Evolutionary conservation across 768 basidiomycete species (phyloP).

Genomic region (Postia placenta): DNA sequence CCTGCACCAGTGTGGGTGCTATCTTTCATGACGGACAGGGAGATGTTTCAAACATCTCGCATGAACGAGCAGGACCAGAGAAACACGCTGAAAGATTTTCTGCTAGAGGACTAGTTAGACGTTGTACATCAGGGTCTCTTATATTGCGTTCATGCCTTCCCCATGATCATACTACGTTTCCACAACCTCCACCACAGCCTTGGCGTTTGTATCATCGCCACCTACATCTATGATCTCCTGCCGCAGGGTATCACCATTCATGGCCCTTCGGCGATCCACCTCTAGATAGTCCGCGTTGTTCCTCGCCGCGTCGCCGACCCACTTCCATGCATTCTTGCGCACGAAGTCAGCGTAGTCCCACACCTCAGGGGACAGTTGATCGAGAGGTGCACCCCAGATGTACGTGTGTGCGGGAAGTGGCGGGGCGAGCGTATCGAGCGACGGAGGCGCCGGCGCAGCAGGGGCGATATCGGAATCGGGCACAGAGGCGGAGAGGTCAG

Average conservation of each 20-base stretch:
- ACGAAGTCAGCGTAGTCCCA: conserved; percentile 89
- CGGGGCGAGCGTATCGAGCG: conserved; percentile 25
- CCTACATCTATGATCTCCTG: conserved; percentile 10
- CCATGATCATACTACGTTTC: not conserved
- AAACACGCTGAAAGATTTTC: not conserved
- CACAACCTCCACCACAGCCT: not conserved
- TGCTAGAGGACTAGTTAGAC: not conserved
- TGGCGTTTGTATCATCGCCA: not conserved
- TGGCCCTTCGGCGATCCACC: conserved; percentile 44
- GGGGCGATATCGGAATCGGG: conserved; percentile 24
- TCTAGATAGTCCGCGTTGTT: conserved; percentile 39
- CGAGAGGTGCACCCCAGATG: conserved; percentile 46
- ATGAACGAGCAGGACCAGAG: not conserved
- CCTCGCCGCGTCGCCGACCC: conserved; percentile 48
- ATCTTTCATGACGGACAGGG: not conserved
- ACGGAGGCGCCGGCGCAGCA: conserved; percentile 34
- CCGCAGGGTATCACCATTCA: conserved; percentile 28
- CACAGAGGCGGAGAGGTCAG: conserved; percentile 24
- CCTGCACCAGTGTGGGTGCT: not conserved
- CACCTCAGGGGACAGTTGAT: conserved; percentile 44
- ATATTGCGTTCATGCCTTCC: not conserved
- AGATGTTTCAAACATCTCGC: not conserved
- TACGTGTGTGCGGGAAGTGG: conserved; percentile 63
- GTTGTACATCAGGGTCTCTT: not conserved
- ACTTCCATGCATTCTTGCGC: conserved; percentile 67